These are phyloP conservation scores for Syzygium malaccense DNA, from an alignment of 441 rosid genomes.

Conservation along the genomic window DNA sequence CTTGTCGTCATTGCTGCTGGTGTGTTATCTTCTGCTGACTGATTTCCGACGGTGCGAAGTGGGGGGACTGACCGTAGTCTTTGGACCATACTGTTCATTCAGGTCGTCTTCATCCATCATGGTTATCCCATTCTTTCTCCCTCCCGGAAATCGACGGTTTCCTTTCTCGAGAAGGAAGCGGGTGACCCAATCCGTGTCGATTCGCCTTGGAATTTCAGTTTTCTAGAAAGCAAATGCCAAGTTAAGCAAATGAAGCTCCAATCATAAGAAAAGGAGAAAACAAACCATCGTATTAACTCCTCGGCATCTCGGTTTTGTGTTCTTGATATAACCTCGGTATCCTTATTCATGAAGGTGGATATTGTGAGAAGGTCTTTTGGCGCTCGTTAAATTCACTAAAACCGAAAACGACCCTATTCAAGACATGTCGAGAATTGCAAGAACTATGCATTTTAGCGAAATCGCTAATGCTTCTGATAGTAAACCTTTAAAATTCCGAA, in stretches of 20 bases:
- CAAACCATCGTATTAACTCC: background rate
- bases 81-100: background rate
- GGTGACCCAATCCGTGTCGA: background rate
- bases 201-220: background rate
- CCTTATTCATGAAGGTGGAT: background rate
- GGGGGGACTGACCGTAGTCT: background rate
- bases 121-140: background rate
- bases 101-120: background rate
- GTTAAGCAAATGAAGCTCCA: background rate
- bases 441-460: background rate
- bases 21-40: background rate
- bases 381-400: background rate
- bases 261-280: background rate
- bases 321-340: too few species aligned
- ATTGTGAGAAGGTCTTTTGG: background rate
- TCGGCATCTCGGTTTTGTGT: background rate
- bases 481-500: background rate
- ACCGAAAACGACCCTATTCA: background rate
- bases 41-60: background rate
- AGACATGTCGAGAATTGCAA: background rate
- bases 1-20: background rate
- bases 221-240: background rate
- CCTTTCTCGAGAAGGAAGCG: background rate
- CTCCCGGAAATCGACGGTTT: background rate
- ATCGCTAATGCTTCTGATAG: background rate